phyloP scores from a whole-genome alignment of 345 rosid species.

The Populus deltoides region DNA sequence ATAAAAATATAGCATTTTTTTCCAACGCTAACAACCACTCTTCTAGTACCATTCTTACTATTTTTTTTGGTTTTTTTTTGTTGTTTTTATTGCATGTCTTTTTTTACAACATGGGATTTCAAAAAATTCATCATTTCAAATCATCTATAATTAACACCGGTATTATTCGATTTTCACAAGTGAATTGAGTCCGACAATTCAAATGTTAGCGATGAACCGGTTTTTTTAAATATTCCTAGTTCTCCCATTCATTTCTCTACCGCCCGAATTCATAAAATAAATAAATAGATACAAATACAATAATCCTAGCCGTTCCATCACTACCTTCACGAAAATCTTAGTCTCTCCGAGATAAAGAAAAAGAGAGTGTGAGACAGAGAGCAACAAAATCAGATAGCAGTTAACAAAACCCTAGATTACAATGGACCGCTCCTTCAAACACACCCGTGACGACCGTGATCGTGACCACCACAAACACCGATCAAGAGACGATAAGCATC shows the following conservation, averaged over 20 bases:
- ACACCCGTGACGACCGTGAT: slow-evolving; percentile 40
- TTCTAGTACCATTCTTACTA: no score
- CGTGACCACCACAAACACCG: slow-evolving; percentile 44
- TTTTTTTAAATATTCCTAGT: no score
- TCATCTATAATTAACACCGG: no score
- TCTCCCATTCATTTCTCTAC: neutral
- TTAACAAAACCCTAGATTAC: slow-evolving; percentile 9
- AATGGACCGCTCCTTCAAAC: slow-evolving; percentile 55
- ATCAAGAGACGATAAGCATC: slow-evolving; percentile 48
- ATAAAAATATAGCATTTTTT: no score
- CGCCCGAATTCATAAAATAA: neutral
- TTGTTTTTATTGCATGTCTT: no score
- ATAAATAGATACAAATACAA: neutral
- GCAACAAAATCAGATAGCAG: neutral
- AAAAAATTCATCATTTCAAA: no score
- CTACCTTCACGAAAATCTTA: neutral
- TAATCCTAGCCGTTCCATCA: neutral
- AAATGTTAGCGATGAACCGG: no score
- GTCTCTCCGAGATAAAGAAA: neutral
- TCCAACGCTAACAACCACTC: no score
- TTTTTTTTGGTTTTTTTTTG: no score
- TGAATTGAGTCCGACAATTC: no score
- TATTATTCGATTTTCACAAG: no score
- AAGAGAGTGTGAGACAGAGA: neutral
- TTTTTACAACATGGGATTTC: no score